Base-by-base conservation (phyloP, 1,284 basidiomycete species). In the Microstroma glucosiphilum region DNA sequence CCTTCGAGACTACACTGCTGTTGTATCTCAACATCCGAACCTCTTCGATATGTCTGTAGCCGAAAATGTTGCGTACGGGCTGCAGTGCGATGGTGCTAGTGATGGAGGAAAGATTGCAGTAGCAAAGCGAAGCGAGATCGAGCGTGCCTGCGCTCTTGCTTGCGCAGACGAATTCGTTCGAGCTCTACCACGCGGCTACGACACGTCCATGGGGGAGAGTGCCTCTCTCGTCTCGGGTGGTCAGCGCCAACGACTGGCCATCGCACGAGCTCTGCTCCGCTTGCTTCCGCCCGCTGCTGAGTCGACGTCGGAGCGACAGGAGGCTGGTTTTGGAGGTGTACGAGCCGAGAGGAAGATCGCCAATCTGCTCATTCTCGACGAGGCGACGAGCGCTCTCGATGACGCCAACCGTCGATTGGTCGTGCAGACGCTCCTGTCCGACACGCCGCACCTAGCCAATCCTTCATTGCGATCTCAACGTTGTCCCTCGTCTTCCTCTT, bases 351-450 rank as follows among this genome's bases (percentile, higher is more conserved):
- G 25, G 8, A 82, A 86, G 12, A 83, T 84, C 0, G 83, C 88
- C 0, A 26, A 40, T 41, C 85, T 96, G n/a, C 83, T 96, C 40
- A 87, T 97, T 56, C 82, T 97, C 56, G 94, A 97, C 80, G 94
- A 97, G 80, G 94, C 90, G 77, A 98, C 94, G 7, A 88, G 86
- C 48, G 91, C 93, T 6, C 82, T 97, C 61, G 94, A 97, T 78
- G 55, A 62, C 19, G 6, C 25, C 3, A 54, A 19, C 25, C 51
- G 51, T 48, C 43, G 43, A 21, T 6, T n/a, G 81, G 85, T 0
- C 86, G 86, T 68, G 94, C 91, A 79, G 88, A 92, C 80, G 83
- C 83, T 2, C 85, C 85, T 23, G 87, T 48, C 46, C 46, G 17
- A n/a, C n/a, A 12, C 46, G 11, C 46, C 23, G 12, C 23, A 48